Conservation (phyloP, 257 asterid species). For the Penstemon davidsonii region DNA sequence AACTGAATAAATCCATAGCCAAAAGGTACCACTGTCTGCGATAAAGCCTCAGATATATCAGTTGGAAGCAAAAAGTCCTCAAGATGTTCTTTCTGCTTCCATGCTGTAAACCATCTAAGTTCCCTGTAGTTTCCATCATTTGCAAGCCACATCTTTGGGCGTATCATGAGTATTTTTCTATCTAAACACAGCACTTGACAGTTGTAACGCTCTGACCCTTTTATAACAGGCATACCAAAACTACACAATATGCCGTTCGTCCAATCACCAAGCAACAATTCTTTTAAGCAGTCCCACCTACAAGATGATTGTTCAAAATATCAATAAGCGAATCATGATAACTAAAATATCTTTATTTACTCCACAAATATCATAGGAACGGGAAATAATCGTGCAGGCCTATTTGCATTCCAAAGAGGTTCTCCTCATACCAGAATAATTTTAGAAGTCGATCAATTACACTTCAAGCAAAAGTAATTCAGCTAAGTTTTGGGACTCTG, state of each 20-base stretch:
- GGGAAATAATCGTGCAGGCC: background rate
- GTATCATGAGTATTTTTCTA: constrained; percentile 80
- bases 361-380: constrained; percentile 4
- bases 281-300: constrained; percentile 95
- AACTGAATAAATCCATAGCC: constrained; percentile 89
- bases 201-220: constrained; percentile 87
- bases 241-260: constrained; percentile 83
- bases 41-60: constrained; percentile 65
- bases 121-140: constrained; percentile 90
- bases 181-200: constrained; percentile 85
- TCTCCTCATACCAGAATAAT: background rate
- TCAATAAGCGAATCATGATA: background rate
- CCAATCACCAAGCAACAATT: constrained; percentile 79
- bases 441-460: constrained; percentile 2
- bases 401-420: background rate
- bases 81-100: constrained; percentile 73
- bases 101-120: constrained; percentile 93
- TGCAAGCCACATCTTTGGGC: constrained; percentile 96
- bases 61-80: constrained; percentile 81
- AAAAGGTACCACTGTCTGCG: constrained; percentile 71
- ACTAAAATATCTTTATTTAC: background rate
- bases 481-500: constrained; percentile 9
- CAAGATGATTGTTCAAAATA: constrained; percentile 25
- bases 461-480: constrained; percentile 13
- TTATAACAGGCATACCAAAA: constrained; percentile 89